phyloP scores from a whole-genome alignment of 108 stramenopile species.

The Conticribra guillardii region DNA sequence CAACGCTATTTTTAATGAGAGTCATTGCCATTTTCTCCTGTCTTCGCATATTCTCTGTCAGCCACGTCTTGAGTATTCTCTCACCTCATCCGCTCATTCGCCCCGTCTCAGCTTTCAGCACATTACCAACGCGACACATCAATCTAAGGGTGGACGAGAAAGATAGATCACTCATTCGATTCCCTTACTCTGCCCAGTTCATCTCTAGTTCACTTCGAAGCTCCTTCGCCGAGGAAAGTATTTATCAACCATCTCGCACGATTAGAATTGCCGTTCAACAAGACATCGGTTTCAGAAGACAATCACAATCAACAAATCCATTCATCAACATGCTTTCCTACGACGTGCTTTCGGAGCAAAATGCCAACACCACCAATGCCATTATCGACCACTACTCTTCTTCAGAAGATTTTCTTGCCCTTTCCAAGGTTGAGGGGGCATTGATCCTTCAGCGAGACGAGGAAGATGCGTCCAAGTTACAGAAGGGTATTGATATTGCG shows the following conservation, averaged over 20 bases:
- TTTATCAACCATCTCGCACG: not conserved
- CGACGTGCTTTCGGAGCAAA: conserved; percentile 62
- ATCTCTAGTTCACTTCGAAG: not conserved
- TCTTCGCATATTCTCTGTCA: not conserved
- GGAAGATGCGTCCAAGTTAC: conserved; percentile 78
- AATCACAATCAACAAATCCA: not conserved
- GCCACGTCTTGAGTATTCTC: not conserved
- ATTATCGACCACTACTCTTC: conserved; percentile 61
- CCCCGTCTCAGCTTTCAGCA: not conserved
- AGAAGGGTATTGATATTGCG: conserved; percentile 80
- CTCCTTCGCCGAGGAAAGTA: not conserved
- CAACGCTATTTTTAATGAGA: not conserved
- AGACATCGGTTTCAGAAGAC: not conserved
- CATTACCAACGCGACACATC: not conserved
- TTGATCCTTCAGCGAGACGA: conserved; percentile 70
- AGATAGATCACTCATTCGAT: too few relatives aligned
- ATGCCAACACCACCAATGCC: conserved; percentile 82
- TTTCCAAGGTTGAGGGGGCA: conserved; percentile 63
- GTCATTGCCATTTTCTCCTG: not conserved
- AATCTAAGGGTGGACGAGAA: too few relatives aligned
- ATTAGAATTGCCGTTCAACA: not conserved
- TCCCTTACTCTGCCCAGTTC: not conserved
- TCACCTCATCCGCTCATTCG: not conserved
- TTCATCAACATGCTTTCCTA: conserved; percentile 42
- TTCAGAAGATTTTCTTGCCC: conserved; percentile 42